Evolutionary conservation across 768 basidiomycete species (phyloP), one percentile per base, ranked within the genome.

Genomic region (Phaffia australis): DNA sequence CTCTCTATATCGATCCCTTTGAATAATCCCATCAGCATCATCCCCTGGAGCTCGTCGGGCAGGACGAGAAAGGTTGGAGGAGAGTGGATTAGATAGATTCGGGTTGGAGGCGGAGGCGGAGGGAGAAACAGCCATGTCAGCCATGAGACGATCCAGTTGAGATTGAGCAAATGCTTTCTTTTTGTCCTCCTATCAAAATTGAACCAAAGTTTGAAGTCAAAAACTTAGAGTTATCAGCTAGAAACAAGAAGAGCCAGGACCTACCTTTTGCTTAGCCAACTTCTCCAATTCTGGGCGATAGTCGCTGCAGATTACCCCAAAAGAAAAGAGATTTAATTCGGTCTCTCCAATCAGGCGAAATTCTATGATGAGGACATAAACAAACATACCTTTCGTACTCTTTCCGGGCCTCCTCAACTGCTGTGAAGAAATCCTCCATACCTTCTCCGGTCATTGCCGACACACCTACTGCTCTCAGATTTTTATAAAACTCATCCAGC

Each of bases 401-500:
- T 64, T 84, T 80, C 71, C 90, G 80, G 1, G 88, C 90, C 35
- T 83, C 86, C 70, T 93, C 87, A 14, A 99, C 91, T 1, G 89
- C 91, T 35, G 86, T 83, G 73, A 99, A 88, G 75, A 99, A 95
- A 63, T 88, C 88, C 69, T 85, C 80, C 73, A 99, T 83, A 3
- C 95, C 95, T 35, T 85, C 87, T n/a, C 95, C 95, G 0, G 95
- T 98, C 81, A 89, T 81, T 66, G 93, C 92, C 21, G 90, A 93
- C 16, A 98, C 94, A 19, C 95, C 93, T 16, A 98, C 94, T 4
- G 92, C 83, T 80, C 89, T 89, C 62, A 99, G 79, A 71, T 95
- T 87, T 77, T 92, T 89, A 78, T 99, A 99, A 72, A 99, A 99
- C 74, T 98, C 95, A 73, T 99, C 95, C 62, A 99, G 78, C 8